phyloP scores from a whole-genome alignment of 306 rosid species.

The Cucumis cinereus region DNA sequence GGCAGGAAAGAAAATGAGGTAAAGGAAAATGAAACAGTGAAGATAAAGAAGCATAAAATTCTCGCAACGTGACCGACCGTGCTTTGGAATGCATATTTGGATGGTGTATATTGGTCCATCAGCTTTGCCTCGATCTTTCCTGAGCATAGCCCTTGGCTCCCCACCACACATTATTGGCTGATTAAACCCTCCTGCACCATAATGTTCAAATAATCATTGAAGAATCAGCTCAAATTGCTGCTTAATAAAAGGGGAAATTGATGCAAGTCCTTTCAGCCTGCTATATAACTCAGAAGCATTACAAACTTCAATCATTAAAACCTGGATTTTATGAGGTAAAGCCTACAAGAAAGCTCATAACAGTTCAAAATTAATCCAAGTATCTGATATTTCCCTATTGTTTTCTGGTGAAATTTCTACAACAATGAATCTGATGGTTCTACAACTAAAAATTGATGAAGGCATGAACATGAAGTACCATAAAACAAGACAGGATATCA shows the following conservation, averaged over 20 bases:
- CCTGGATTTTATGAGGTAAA: neutral
- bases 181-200: conserved; percentile 72
- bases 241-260: neutral
- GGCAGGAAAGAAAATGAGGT: neutral
- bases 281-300: neutral
- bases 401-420: neutral
- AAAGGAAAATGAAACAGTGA: neutral
- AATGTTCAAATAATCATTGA: neutral
- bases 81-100: conserved; percentile 86
- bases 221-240: neutral
- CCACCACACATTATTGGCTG: conserved; percentile 97
- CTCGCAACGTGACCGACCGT: conserved; percentile 26
- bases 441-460: neutral
- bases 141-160: conserved; percentile 80
- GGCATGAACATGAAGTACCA: neutral
- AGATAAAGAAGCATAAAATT: neutral
- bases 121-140: conserved; percentile 72
- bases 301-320: neutral
- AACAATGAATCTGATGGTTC: neutral
- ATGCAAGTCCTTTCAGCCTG: neutral
- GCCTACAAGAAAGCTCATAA: neutral
- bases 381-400: neutral
- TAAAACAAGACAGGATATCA: neutral
- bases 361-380: neutral
- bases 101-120: conserved; percentile 66